Base-by-base conservation (phyloP, 2,329 filamentous ascomycete species). In the Alternaria postmessia region DNA sequence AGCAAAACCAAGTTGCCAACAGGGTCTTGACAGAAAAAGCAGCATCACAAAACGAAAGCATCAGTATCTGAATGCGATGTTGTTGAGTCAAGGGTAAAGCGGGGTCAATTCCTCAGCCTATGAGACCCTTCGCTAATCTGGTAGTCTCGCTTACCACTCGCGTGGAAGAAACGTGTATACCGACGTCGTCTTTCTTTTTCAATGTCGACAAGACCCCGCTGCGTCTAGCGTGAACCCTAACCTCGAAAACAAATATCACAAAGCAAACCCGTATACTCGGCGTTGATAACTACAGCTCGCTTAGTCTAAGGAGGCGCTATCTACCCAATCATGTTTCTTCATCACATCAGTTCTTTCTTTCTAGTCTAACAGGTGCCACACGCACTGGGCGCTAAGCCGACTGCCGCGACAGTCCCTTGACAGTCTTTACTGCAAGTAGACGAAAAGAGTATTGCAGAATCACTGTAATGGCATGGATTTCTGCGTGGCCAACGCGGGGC, bases 121-220 rank as follows among this genome's bases (percentile, higher is more conserved):
- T 38, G 46, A 36, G 30, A 36, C 16, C 46, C 16, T 38, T 49
- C 20, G 14, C 8, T 18, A 18, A 49, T 14, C 32, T 11, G 1
- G 8, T 38, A 36, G 20, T 24, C 34, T 49, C 46, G 46, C 46
- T 49, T 49, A 24, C 14, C 30, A 24, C 32, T 49, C 46, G 46
- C 20, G 34, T 38, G 46, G 46, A 49, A 34, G 22, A 22, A 26
- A 49, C 30, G 32, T 49, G 9, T 38, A 49, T 36, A 49, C 32
- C 46, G 46, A 49, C 46, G 32, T 49, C 32, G 2, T 49, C 3
- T 49, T 49, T 24, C 46, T 49, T 49, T 49, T 49, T 26, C 14
- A 3, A 36, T 24, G 34, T 38, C 20, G 0, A 42, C 32, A 49
- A 26, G 46, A 26, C 46, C 46, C 46, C 46, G 46, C 46, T 8